Conservation (phyloP, 1,284 basidiomycete genomes). For the Thecaphora thlaspeos region DNA sequence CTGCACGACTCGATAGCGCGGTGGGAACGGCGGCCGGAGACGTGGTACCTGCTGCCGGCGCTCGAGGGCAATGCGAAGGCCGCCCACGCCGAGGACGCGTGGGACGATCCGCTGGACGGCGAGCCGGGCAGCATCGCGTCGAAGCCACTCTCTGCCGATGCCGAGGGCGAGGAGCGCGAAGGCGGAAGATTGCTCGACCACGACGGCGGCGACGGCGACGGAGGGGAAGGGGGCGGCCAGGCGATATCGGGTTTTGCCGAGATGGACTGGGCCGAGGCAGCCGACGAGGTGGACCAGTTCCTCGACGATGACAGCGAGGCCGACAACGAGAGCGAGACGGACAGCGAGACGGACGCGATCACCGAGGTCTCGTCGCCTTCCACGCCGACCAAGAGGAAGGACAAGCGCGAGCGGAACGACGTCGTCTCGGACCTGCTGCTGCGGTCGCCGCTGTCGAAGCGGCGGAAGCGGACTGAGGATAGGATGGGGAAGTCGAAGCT, state of each 20-base stretch:
- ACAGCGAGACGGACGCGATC: slow-evolving; percentile 5
- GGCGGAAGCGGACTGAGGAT: slow-evolving; percentile 17
- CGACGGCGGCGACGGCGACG: slow-evolving; percentile 1
- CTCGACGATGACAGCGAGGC: slow-evolving; percentile 55
- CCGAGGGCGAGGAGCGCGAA: background rate
- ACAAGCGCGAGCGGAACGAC: slow-evolving; percentile 21
- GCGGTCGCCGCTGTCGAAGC: slow-evolving; percentile 23
- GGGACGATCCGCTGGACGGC: background rate
- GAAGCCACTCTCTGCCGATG: background rate
- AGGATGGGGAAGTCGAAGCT: slow-evolving; percentile 24
- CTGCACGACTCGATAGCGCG: slow-evolving; percentile 78
- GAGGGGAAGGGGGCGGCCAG: background rate
- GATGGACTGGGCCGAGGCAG: slow-evolving; percentile 70
- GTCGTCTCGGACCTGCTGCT: slow-evolving; percentile 8
- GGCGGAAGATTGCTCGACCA: background rate
- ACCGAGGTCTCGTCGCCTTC: slow-evolving; percentile 6
- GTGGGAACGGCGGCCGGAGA: slow-evolving; percentile 75
- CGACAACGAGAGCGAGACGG: slow-evolving; percentile 4
- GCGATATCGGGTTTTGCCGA: slow-evolving; percentile 25
- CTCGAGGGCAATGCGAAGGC: slow-evolving; percentile 1
- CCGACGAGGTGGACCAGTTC: slow-evolving; percentile 81
- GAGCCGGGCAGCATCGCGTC: background rate
- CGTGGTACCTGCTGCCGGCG: slow-evolving; percentile 63
- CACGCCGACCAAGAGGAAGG: slow-evolving; percentile 24
- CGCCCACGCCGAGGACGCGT: background rate